phyloP scores from a whole-genome alignment of 371 early-diverging fungal genomes.

The Batkoa obscura region DNA sequence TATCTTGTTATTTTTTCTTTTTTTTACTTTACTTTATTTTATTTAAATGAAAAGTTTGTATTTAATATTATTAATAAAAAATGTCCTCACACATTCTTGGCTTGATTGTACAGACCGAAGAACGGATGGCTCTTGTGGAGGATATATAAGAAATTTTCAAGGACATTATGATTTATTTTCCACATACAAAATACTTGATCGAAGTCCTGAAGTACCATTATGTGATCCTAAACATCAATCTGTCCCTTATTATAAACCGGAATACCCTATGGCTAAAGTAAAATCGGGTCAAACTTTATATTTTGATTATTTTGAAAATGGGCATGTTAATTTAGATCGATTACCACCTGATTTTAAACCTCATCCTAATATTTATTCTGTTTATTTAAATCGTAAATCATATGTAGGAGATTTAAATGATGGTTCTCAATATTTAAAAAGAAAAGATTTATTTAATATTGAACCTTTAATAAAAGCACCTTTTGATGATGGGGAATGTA shows the following conservation, averaged over 20 bases:
- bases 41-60: no score
- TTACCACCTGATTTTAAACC: slow-evolving; percentile 1
- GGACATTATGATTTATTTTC: not conserved
- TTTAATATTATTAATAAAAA: no score
- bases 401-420: not conserved
- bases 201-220: not conserved
- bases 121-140: slow-evolving; percentile 9
- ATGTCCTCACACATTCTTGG: slow-evolving; percentile 16
- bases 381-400: not conserved
- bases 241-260: not conserved
- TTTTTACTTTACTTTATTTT: no score
- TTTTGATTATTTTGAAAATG: slow-evolving; percentile 3
- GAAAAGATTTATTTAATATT: not conserved
- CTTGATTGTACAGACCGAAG: slow-evolving; percentile 14
- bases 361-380: not conserved
- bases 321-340: slow-evolving; percentile 1
- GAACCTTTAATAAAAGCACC: not conserved
- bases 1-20: no score
- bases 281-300: not conserved
- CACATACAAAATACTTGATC: not conserved
- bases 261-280: slow-evolving; percentile 2
- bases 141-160: slow-evolving; percentile 6
- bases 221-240: not conserved
- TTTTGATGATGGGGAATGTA: slow-evolving; percentile 2
- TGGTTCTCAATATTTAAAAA: not conserved